Evolutionary conservation across 306 rosid species (phyloP).

Genomic region (Dicorynia guianensis): DNA sequence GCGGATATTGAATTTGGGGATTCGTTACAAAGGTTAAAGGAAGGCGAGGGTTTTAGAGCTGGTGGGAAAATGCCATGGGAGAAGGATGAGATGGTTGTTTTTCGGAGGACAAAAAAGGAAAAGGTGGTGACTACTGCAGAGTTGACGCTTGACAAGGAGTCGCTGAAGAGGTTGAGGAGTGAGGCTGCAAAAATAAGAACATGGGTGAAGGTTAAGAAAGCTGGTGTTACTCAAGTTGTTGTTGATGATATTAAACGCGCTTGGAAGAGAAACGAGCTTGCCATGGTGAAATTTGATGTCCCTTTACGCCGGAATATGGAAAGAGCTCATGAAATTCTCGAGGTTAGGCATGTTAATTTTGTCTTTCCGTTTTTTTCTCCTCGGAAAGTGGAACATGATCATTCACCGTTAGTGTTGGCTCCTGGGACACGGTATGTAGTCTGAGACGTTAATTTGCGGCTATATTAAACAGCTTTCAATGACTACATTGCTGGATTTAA

Average conservation of each 20-base stretch:
- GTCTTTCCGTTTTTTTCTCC: not conserved
- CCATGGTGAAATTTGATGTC: constrained; percentile 73
- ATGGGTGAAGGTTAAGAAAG: constrained; percentile 91
- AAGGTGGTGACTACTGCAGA: constrained; percentile 59
- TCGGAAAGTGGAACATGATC: not conserved
- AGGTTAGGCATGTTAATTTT: constrained; percentile 55
- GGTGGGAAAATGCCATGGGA: constrained; percentile 82
- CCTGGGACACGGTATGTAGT: not conserved
- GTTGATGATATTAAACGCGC: constrained; percentile 60
- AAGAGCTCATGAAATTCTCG: constrained; percentile 87
- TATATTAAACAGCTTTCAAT: constrained; percentile 16
- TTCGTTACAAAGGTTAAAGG: constrained; percentile 49
- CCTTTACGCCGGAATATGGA: constrained; percentile 86
- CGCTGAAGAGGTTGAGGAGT: constrained; percentile 69
- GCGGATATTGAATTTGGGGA: constrained; percentile 49
- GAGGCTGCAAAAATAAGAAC: constrained; percentile 69
- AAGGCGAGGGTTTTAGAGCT: constrained; percentile 31
- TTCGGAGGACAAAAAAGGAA: constrained; percentile 57
- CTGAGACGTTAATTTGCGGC: not conserved
- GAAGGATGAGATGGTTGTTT: constrained; percentile 56
- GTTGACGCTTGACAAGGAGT: constrained; percentile 60
- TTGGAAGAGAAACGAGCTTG: constrained; percentile 83
- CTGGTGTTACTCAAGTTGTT: constrained; percentile 77
- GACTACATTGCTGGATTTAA: not conserved
- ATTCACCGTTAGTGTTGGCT: not conserved